Conservation (phyloP, 495 filamentous ascomycete genomes). For the Neurospora terricola region DNA sequence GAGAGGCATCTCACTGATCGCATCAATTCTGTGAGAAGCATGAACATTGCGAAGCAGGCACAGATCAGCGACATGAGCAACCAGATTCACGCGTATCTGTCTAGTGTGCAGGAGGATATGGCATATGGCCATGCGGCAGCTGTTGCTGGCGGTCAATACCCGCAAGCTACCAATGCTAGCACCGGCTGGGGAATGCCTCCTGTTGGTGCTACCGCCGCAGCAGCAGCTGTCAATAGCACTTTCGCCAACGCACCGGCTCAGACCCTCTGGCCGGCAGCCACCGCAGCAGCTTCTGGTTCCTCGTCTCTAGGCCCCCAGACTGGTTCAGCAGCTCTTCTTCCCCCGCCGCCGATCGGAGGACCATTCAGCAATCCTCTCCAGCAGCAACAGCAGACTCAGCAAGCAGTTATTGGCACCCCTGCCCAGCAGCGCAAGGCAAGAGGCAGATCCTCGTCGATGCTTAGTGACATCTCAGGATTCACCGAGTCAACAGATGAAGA, state of each 20-base stretch:
- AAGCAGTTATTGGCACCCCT: slow-evolving; percentile 11
- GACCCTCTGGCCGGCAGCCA: slow-evolving; percentile 18
- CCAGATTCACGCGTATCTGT: slow-evolving; percentile 29
- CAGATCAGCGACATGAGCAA: slow-evolving; percentile 29
- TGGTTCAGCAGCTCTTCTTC: slow-evolving; percentile 6
- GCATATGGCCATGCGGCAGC: slow-evolving; percentile 15
- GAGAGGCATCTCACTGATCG: slow-evolving; percentile 37
- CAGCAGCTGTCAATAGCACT: neutral
- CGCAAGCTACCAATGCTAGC: neutral
- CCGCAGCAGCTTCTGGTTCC: slow-evolving; percentile 8
- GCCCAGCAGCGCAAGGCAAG: slow-evolving; percentile 26
- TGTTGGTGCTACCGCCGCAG: slow-evolving; percentile 2
- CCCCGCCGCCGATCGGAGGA: slow-evolving; percentile 7
- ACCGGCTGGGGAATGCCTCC: slow-evolving; percentile 9
- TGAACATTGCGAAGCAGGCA: slow-evolving; percentile 32
- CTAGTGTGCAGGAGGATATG: slow-evolving; percentile 26
- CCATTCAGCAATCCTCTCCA: slow-evolving; percentile 16
- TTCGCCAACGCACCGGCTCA: slow-evolving; percentile 3
- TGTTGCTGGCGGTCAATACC: slow-evolving; percentile 2
- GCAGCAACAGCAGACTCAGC: neutral
- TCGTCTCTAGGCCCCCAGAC: neutral
- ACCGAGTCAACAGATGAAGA: slow-evolving; percentile 46
- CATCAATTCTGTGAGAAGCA: slow-evolving; percentile 23
- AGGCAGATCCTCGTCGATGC: slow-evolving; percentile 57
- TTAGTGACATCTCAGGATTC: slow-evolving; percentile 55